Evolutionary conservation across 2,329 filamentous ascomycete species (phyloP).

Genomic region (Fusarium sp.): DNA sequence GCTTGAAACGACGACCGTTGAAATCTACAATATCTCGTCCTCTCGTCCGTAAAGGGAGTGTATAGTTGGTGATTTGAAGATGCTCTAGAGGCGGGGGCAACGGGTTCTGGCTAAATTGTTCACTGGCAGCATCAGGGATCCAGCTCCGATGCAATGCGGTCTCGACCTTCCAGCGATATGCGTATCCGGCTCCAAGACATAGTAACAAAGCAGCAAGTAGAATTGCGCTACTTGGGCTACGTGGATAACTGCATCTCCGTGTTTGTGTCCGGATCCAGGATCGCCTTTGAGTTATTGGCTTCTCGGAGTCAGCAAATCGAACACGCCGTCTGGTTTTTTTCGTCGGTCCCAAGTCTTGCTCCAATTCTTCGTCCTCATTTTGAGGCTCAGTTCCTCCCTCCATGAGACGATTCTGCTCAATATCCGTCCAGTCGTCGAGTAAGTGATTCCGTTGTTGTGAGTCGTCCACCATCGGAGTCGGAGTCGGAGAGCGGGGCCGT

Average conservation of each 20-base stretch:
- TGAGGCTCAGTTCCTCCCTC: background rate
- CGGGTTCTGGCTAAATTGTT: constrained; percentile 58
- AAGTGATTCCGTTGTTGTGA: constrained; percentile 26
- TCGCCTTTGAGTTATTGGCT: background rate
- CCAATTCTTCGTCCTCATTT: background rate
- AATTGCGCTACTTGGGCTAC: constrained; percentile 41
- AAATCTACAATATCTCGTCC: constrained; percentile 70
- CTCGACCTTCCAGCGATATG: constrained; percentile 57
- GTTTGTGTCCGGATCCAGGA: background rate
- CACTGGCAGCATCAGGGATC: constrained; percentile 57
- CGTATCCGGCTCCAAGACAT: constrained; percentile 42
- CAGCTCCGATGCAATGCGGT: constrained; percentile 55
- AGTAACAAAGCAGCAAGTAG: constrained; percentile 48
- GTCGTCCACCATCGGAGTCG: constrained; percentile 1
- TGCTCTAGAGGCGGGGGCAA: constrained; percentile 54
- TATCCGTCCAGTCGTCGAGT: constrained; percentile 32
- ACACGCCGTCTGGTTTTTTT: constrained; percentile 1
- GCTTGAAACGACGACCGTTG: constrained; percentile 64
- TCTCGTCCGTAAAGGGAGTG: constrained; percentile 64
- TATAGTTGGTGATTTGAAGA: constrained; percentile 56
- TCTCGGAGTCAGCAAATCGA: constrained; percentile 9
- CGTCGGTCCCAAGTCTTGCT: background rate
- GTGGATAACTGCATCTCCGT: constrained; percentile 17
- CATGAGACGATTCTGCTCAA: constrained; percentile 4
- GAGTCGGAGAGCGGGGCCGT: constrained; percentile 20